These are phyloP conservation scores for Mycosphaerella arachidis DNA, from an alignment of 2,329 filamentous ascomycete genomes.

Conservation along the genomic window DNA sequence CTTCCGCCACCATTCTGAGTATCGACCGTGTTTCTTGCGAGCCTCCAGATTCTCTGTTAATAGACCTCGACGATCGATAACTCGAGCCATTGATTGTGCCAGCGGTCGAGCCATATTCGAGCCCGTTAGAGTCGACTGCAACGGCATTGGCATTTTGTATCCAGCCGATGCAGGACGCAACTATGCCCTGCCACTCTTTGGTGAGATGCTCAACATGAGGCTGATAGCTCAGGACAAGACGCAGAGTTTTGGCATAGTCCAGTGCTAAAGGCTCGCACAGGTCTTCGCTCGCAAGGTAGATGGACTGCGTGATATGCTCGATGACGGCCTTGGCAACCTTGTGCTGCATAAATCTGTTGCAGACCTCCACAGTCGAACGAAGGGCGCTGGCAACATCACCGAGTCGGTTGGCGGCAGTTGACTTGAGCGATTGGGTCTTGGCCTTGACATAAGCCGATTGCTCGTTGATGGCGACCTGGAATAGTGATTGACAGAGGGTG, in stretches of 20 bases:
- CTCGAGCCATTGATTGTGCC: constrained; percentile 19
- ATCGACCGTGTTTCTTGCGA: constrained; percentile 23
- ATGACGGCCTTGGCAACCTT: constrained; percentile 77
- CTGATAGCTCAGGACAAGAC: constrained; percentile 64
- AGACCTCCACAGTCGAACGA: constrained; percentile 66
- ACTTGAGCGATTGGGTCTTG: constrained; percentile 39
- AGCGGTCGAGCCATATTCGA: constrained; percentile 6
- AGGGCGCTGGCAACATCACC: constrained; percentile 66
- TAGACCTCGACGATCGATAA: constrained; percentile 23
- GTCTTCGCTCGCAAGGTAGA: constrained; percentile 54
- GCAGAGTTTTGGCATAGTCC: constrained; percentile 74
- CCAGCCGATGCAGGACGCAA: constrained; percentile 66
- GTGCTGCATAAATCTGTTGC: constrained; percentile 58
- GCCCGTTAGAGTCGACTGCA: constrained; percentile 15
- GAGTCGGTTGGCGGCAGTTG: constrained; percentile 52
- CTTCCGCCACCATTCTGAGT: constrained; percentile 26
- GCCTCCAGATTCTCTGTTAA: constrained; percentile 17
- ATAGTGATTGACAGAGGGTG: constrained; percentile 74
- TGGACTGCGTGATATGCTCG: constrained; percentile 72
- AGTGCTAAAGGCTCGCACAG: constrained; percentile 66
- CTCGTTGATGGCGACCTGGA: constrained; percentile 63
- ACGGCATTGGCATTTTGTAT: constrained; percentile 40
- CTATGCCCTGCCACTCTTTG: constrained; percentile 61
- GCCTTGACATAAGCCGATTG: constrained; percentile 59
- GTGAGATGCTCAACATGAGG: constrained; percentile 63